phyloP scores from a whole-genome alignment of 2,329 filamentous ascomycete genomes.

The Xylaria sp. region DNA sequence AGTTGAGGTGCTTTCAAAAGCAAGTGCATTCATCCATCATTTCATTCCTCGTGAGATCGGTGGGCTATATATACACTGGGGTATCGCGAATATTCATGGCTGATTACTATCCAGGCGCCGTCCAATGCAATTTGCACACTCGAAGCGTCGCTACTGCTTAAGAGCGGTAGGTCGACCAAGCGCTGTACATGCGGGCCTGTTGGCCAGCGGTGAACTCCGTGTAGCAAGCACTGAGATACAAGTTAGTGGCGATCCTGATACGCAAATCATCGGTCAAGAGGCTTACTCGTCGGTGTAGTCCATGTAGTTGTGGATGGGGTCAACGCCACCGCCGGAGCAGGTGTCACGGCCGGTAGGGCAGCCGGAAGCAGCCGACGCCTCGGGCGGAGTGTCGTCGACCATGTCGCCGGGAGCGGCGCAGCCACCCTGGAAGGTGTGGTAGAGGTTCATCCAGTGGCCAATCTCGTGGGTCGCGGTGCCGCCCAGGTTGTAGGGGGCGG shows the following conservation, averaged over 20 bases:
- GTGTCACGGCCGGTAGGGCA: constrained; percentile 52
- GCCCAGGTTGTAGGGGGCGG: constrained; percentile 48
- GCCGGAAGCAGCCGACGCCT: constrained; percentile 50
- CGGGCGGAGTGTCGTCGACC: constrained; percentile 54
- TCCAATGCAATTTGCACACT: constrained; percentile 18
- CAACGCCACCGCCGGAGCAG: constrained; percentile 46
- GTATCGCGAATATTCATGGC: constrained; percentile 22
- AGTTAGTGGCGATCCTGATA: constrained; percentile 39
- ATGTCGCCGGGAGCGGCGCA: constrained; percentile 53
- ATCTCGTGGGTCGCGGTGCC: constrained; percentile 52
- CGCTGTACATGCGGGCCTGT: constrained; percentile 53
- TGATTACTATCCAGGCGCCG: constrained; percentile 21
- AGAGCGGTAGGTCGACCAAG: constrained; percentile 52
- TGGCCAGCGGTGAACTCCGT: constrained; percentile 58
- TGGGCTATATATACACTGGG: constrained; percentile 27
- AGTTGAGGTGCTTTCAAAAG: not conserved
- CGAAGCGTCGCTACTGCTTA: constrained; percentile 8
- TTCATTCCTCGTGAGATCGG: constrained; percentile 29
- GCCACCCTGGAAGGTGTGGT: constrained; percentile 56
- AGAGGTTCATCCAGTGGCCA: constrained; percentile 55
- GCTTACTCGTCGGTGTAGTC: constrained; percentile 55
- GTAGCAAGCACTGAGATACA: constrained; percentile 52
- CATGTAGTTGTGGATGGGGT: constrained; percentile 52
- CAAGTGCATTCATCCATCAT: constrained; percentile 24
- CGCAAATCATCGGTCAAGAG: not conserved